Evolutionary conservation across 208 protist genomes (phyloP).

Genomic region (Phytomonas francai): DNA sequence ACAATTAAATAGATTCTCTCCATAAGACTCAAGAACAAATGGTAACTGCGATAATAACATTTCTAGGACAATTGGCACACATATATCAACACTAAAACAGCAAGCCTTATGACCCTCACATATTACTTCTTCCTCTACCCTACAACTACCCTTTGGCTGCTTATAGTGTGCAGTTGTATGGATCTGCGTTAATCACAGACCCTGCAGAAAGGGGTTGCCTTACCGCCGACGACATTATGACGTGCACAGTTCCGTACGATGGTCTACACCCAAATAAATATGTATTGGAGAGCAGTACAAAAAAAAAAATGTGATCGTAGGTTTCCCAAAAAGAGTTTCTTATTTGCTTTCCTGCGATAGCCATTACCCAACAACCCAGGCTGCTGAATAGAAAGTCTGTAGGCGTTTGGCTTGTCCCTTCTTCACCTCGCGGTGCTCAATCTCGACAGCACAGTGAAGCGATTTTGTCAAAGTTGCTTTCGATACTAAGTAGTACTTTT

Average conservation of each 20-base stretch:
- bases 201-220: too few relatives aligned
- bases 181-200: too few relatives aligned
- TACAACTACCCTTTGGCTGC: not conserved
- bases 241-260: not conserved
- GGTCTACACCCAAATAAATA: not conserved
- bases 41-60: not conserved
- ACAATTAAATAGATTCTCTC: not conserved
- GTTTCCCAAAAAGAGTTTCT: not conserved
- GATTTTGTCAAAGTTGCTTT: not conserved
- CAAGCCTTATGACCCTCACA: not conserved
- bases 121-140: not conserved
- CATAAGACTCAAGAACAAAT: not conserved
- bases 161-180: not conserved
- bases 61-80: not conserved
- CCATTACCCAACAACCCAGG: not conserved
- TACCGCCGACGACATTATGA: too few relatives aligned
- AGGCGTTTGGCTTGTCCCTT: not conserved
- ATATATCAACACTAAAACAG: not conserved
- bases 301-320: not conserved
- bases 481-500: not conserved
- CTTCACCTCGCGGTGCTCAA: not conserved
- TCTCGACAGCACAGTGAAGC: not conserved
- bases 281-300: not conserved
- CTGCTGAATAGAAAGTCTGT: not conserved
- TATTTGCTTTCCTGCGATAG: not conserved